Base-by-base conservation (phyloP, 2,329 filamentous ascomycete species). In the Aspergillus sp. region DNA sequence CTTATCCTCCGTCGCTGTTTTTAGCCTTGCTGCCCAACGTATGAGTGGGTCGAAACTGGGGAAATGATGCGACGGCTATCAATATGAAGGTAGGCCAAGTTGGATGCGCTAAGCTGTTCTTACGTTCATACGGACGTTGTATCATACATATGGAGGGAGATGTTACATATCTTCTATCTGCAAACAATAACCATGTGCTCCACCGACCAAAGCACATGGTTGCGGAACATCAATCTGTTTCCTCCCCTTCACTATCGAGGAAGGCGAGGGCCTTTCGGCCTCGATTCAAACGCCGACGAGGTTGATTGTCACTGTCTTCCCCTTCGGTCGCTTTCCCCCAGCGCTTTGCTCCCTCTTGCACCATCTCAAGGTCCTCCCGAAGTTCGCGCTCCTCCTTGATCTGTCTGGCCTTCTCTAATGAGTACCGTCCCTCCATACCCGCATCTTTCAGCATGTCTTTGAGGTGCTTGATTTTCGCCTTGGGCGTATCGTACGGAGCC, bases 1-100 rank as follows among this genome's bases (percentile, higher is more conserved):
- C 78, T 93, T 99, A 82, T 95, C 93, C 22, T 97, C 95, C 0
- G 90, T 99, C 22, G 92, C 93, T 7, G 86, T 96, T 59, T 97
- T 98, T 79, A 96, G 93, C 72, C 79, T 99, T 59, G 87, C 95
- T 60, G 95, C 93, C 26, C 95, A 99, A 71, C 89, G 89, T 64
- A 89, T 97, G 83, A 82, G 81, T 60, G 75, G 75, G 24, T 69
- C 68, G 49, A 77, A 74, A 58, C 57, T 68, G 18, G 64, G 67
- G 41, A 75, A 70, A 69, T 75, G 63, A 74, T 56, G 49, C 32
- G 51, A 41, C n/a, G 18, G 20, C 48, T 15, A 41, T 24, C 17
- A 24, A n/a, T 34, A n/a, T 34, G 43, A 44, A 43, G n/a, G 20
- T 30, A 26, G 17, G 24, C 32, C 39, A 36, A 36, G 20, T 17